These are phyloP conservation scores for Plasmodium chabaudi DNA, from an alignment of 169 alveolate species.

Conservation along the genomic window DNA sequence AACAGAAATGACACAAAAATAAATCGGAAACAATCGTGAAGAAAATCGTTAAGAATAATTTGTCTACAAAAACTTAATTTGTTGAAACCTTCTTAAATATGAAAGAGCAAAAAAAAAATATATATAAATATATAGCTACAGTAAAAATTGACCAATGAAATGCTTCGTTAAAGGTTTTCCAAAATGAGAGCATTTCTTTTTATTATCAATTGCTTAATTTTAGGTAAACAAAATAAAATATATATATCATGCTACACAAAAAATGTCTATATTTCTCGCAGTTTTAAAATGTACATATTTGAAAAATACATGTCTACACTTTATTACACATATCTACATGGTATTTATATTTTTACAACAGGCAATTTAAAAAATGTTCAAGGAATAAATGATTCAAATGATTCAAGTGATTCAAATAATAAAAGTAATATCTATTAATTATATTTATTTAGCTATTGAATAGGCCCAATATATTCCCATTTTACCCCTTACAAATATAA, in stretches of 20 bases:
- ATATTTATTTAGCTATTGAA: not conserved
- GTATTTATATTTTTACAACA: not conserved
- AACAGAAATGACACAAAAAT: not conserved
- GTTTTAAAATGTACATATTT: too few relatives aligned
- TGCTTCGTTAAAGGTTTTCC: conserved; percentile 20
- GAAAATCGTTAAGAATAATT: conserved; percentile 5
- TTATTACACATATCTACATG: too few relatives aligned
- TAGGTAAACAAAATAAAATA: conserved; percentile 28
- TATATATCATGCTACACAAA: not conserved
- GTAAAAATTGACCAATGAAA: conserved; percentile 29
- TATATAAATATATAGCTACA: not conserved
- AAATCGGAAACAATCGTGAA: not conserved
- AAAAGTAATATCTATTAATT: conserved; percentile 19
- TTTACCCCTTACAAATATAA: not conserved
- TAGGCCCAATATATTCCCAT: not conserved
- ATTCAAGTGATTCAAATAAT: conserved; percentile 13
- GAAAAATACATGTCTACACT: too few relatives aligned
- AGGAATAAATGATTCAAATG: conserved; percentile 15
- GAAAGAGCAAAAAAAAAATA: conserved; percentile 24
- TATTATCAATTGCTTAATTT: conserved; percentile 48
- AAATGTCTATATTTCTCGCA: not conserved
- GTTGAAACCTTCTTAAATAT: conserved; percentile 13
- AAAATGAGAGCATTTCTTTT: conserved; percentile 47
- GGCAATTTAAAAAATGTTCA: conserved; percentile 44
- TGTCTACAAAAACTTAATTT: conserved; percentile 9